These are phyloP conservation scores for Alternaria hordeiaustralica DNA, from an alignment of 2,329 filamentous ascomycete genomes.

Conservation along the genomic window DNA sequence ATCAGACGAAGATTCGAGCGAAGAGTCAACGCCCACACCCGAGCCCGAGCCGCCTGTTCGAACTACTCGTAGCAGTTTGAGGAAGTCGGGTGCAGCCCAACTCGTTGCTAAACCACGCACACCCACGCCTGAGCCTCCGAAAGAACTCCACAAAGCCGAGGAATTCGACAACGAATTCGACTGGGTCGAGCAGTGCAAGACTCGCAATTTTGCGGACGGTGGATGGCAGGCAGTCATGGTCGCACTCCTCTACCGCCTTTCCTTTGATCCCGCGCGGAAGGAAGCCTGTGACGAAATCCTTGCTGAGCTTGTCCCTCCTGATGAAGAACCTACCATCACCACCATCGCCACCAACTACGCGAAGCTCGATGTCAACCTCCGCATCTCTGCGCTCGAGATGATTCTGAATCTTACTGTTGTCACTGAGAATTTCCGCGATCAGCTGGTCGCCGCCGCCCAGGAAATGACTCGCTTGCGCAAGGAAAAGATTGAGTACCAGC, in stretches of 20 bases:
- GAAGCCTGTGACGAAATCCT: conserved; percentile 80
- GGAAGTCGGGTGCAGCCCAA: conserved; percentile 77
- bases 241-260: conserved; percentile 84
- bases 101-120: conserved; percentile 44
- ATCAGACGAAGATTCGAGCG: conserved; percentile 59
- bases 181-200: conserved; percentile 85
- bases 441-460: conserved; percentile 90
- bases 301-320: conserved; percentile 77
- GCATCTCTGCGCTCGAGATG: conserved; percentile 80
- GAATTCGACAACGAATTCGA: conserved; percentile 77
- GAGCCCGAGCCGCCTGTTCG: conserved; percentile 77
- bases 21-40: conserved; percentile 57
- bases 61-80: conserved; percentile 84
- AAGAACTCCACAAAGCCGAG: conserved; percentile 67
- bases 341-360: conserved; percentile 76
- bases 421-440: conserved; percentile 83
- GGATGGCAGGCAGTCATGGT: conserved; percentile 93
- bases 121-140: conserved; percentile 46
- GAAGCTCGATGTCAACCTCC: conserved; percentile 79
- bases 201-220: conserved; percentile 83
- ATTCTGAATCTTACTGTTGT: conserved; percentile 85
- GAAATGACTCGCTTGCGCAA: conserved; percentile 96
- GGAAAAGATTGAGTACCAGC: conserved; percentile 91
- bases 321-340: conserved; percentile 75
- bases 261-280: conserved; percentile 73